phyloP scores from a whole-genome alignment of 306 rosid species.

The Cucurbita argyrosperma region DNA sequence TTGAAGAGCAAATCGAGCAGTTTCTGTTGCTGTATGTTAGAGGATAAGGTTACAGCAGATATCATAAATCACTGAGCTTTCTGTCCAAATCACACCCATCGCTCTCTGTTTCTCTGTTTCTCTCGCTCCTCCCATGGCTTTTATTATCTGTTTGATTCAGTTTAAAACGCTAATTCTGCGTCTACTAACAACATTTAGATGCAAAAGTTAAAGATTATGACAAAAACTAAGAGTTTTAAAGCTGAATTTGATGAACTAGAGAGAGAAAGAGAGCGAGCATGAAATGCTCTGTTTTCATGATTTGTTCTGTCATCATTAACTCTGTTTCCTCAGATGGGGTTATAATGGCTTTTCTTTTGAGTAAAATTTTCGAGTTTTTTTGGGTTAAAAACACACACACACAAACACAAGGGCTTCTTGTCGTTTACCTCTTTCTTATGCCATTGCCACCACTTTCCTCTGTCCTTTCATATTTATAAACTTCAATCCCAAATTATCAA shows the following conservation, averaged over 20 bases:
- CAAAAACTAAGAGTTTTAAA: too few relatives aligned
- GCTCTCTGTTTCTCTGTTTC: too few relatives aligned
- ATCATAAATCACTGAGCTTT: neutral
- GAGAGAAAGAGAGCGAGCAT: neutral
- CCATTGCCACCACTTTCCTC: slow-evolving; percentile 2
- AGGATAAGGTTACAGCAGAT: neutral
- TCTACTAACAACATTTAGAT: too few relatives aligned
- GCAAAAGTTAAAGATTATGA: too few relatives aligned
- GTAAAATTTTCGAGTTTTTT: neutral
- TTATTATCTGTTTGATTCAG: too few relatives aligned
- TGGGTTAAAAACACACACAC: too few relatives aligned
- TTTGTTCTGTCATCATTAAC: slow-evolving; percentile 9
- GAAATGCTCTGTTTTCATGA: neutral
- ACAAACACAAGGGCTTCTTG: neutral
- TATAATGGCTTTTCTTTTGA: neutral
- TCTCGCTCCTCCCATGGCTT: too few relatives aligned
- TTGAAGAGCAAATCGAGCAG: too few relatives aligned
- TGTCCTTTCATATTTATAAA: slow-evolving; percentile 12
- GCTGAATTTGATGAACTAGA: too few relatives aligned
- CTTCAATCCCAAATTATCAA: neutral
- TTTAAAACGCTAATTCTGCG: too few relatives aligned
- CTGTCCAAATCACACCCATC: too few relatives aligned
- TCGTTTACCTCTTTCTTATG: neutral
- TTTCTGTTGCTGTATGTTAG: neutral
- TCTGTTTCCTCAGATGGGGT: slow-evolving; percentile 3